These are phyloP conservation scores for Pseudogymnoascus sp. DNA, from an alignment of 2,329 filamentous ascomycete genomes.

Conservation along the genomic window DNA sequence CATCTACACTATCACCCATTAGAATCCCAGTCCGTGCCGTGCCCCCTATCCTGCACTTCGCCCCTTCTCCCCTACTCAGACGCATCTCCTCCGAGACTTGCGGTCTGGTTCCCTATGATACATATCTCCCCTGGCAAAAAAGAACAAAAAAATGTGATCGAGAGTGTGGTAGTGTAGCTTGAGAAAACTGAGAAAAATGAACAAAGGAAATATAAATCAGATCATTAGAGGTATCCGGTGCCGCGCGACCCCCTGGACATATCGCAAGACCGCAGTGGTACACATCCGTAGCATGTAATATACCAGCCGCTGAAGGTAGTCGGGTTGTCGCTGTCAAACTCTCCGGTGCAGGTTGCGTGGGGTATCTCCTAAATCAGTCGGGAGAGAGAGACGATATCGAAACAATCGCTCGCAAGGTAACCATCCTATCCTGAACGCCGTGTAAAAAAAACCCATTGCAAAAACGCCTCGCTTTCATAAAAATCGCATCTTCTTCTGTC, in stretches of 20 bases:
- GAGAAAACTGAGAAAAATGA: background rate
- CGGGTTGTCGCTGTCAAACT: background rate
- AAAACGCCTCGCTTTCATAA: conserved; percentile 5
- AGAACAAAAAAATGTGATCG: background rate
- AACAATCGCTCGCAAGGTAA: background rate
- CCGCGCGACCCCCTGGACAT: background rate
- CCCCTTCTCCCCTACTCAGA: background rate
- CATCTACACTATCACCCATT: conserved; percentile 2
- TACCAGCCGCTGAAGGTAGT: background rate
- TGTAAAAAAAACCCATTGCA: background rate
- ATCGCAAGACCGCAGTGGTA: background rate
- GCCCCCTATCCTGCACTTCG: background rate
- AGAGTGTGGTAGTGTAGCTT: conserved; percentile 1
- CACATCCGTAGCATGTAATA: background rate
- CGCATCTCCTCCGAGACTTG: background rate
- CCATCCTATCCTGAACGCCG: conserved; percentile 1
- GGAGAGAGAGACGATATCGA: background rate
- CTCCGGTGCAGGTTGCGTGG: background rate
- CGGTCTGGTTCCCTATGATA: background rate
- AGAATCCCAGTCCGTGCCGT: background rate
- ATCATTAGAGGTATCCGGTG: conserved; percentile 7
- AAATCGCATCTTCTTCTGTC: background rate
- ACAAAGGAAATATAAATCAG: background rate
- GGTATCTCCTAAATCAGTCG: background rate
- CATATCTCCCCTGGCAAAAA: background rate